Base-by-base conservation (phyloP, 495 filamentous ascomycete genomes). In the Aspergillus carlsbadensis region DNA sequence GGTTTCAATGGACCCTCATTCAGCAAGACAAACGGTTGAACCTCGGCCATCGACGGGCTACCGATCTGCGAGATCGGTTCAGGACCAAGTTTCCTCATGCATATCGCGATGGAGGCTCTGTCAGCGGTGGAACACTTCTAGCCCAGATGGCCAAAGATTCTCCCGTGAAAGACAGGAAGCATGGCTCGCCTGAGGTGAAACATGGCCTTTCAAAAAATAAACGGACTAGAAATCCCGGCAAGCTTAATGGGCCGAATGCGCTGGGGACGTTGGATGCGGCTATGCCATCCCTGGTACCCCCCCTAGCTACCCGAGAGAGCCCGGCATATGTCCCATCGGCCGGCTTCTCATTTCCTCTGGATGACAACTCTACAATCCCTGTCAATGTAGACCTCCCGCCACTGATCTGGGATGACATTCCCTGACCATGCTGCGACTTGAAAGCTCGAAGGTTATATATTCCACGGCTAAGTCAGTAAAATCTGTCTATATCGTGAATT, bases 11-110 rank as follows among this genome's bases (percentile, higher is more conserved):
- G 92, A 88, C 87, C 17, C 78, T 81, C 31, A 96, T 96, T 22
- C 85, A 87, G 59, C 79, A 86, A 45, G 90, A 96, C 62, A 71
- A 80, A 10, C 76, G 78, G 14, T 80, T 92, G 45, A 79, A 85
- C 17, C 74, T 96, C 10, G 70, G 77, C 8, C 82, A 77, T 62
- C 81, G 91, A 53, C 81, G 84, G 35, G 83, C 90, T 2, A 91
- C 89, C 5, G 90, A 96, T 64, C 73, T 96, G 11, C 78, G 92
- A 45, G 92, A 96, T 69, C 80, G 91, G 6, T 87, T 95, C 50
- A 81, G 92, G 17, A 91, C 88, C 56, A 87, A 86, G 50, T 92
- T 87, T 58, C 89, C 91, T 6, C 83, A 88, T 35, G 81, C 86
- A 44, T 94, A 89, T 64, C 79, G 78, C 24, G 74, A 84, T 15